These are phyloP conservation scores for Triangularia verruculosa DNA, from an alignment of 2,329 filamentous ascomycete species.

Conservation along the genomic window DNA sequence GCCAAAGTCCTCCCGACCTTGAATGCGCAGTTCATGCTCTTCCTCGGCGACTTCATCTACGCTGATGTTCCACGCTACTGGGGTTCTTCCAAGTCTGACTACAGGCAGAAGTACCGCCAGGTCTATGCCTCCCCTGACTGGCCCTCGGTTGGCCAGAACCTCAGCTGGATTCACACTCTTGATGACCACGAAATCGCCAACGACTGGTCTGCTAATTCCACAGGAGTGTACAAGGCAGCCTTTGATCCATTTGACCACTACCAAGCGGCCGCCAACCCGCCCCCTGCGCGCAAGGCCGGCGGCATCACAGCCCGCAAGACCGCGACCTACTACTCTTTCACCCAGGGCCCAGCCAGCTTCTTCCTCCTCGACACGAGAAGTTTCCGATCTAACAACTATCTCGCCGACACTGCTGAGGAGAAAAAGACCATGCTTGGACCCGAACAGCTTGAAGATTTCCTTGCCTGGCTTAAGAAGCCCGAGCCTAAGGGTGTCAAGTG, in stretches of 20 bases:
- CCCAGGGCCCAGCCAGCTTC: conserved; percentile 85
- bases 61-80: conserved; percentile 82
- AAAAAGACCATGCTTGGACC: conserved; percentile 85
- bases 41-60: conserved; percentile 86
- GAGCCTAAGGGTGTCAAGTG: conserved; percentile 78
- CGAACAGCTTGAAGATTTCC: conserved; percentile 73
- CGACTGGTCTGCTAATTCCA: conserved; percentile 82
- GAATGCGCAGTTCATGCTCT: conserved; percentile 75
- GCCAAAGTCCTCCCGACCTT: conserved; percentile 69
- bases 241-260: conserved; percentile 85
- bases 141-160: conserved; percentile 66
- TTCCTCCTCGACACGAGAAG: conserved; percentile 92
- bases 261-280: conserved; percentile 81
- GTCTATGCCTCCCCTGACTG: conserved; percentile 96
- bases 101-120: conserved; percentile 87
- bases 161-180: conserved; percentile 97
- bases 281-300: conserved; percentile 54
- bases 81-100: conserved; percentile 69
- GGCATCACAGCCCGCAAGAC: conserved; percentile 39
- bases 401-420: conserved; percentile 53
- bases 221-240: conserved; percentile 74
- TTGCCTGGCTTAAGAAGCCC: conserved; percentile 70
- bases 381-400: conserved; percentile 69
- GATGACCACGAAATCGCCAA: conserved; percentile 97
- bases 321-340: conserved; percentile 85